These are phyloP conservation scores for Medicago ruthenica DNA, from an alignment of 306 rosid species.

Conservation along the genomic window DNA sequence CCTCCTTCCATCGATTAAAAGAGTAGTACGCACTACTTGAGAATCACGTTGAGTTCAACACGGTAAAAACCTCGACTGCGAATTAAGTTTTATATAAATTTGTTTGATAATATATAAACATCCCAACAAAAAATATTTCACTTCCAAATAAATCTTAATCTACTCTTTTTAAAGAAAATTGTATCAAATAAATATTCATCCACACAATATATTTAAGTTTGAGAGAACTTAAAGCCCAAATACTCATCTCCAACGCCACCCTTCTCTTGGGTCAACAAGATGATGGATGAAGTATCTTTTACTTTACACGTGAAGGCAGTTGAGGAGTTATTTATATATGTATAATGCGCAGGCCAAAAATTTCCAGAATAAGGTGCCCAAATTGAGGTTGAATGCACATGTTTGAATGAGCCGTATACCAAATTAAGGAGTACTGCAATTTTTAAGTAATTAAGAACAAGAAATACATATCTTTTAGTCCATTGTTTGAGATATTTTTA, in stretches of 20 bases:
- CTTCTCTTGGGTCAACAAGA: neutral
- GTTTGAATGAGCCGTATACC: neutral
- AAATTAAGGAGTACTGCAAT: neutral
- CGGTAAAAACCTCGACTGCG: too few relatives aligned
- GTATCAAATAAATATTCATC: too few relatives aligned
- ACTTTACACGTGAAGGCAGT: neutral
- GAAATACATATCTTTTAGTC: too few relatives aligned
- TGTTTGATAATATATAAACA: too few relatives aligned
- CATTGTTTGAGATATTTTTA: too few relatives aligned
- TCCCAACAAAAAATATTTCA: neutral
- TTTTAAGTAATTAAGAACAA: too few relatives aligned
- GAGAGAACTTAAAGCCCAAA: neutral
- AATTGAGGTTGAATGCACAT: slow-evolving; percentile 25
- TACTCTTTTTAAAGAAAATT: too few relatives aligned
- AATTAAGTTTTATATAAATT: too few relatives aligned
- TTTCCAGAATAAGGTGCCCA: neutral
- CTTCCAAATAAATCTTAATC: neutral
- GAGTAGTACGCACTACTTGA: too few relatives aligned
- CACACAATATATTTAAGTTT: neutral
- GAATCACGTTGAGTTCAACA: too few relatives aligned
- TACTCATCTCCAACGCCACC: neutral
- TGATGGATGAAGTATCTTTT: neutral
- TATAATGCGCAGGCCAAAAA: neutral
- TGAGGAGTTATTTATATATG: neutral
- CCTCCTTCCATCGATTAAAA: too few relatives aligned